These are phyloP conservation scores for Microcyclosporella mali DNA, from an alignment of 2,329 filamentous ascomycete species.

Conservation along the genomic window DNA sequence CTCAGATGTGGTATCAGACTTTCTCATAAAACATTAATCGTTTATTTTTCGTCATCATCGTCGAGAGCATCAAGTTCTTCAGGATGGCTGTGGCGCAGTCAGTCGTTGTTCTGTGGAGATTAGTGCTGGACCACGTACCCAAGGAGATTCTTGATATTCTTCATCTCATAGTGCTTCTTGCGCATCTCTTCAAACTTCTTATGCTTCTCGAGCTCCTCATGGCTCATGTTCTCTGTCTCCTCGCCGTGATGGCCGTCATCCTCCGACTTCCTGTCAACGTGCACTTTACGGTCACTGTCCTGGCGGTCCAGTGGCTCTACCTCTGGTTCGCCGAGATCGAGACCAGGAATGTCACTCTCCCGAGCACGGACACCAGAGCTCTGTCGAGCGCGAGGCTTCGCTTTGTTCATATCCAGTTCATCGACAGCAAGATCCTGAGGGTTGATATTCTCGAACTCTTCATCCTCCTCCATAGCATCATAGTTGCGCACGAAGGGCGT, in stretches of 20 bases:
- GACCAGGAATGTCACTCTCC: slow-evolving; percentile 80
- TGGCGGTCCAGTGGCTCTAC: slow-evolving; percentile 34
- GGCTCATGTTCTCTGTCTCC: slow-evolving; percentile 48
- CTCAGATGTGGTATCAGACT: not conserved
- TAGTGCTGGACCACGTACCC: slow-evolving; percentile 49
- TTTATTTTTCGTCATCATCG: slow-evolving; percentile 36
- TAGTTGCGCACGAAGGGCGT: slow-evolving; percentile 93
- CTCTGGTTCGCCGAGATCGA: slow-evolving; percentile 90
- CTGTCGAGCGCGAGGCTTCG: slow-evolving; percentile 32
- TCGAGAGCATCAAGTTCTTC: slow-evolving; percentile 36
- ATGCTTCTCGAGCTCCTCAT: slow-evolving; percentile 85
- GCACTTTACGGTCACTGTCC: slow-evolving; percentile 63
- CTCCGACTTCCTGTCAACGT: slow-evolving; percentile 56
- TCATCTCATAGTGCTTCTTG: slow-evolving; percentile 99
- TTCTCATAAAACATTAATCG: slow-evolving; percentile 7
- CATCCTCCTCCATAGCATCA: slow-evolving; percentile 81
- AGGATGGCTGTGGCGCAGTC: slow-evolving; percentile 32
- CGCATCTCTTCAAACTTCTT: slow-evolving; percentile 81
- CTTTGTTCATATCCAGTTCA: slow-evolving; percentile 54
- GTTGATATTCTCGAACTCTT: slow-evolving; percentile 62
- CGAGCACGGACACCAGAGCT: slow-evolving; percentile 26
- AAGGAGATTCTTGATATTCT: slow-evolving; percentile 79
- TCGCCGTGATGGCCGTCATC: slow-evolving; percentile 52
- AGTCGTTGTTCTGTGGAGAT: slow-evolving; percentile 5
- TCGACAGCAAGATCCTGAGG: slow-evolving; percentile 64